These are phyloP conservation scores for Acanthamoeba healyi DNA, from an alignment of 208 protist genomes.

Conservation along the genomic window DNA sequence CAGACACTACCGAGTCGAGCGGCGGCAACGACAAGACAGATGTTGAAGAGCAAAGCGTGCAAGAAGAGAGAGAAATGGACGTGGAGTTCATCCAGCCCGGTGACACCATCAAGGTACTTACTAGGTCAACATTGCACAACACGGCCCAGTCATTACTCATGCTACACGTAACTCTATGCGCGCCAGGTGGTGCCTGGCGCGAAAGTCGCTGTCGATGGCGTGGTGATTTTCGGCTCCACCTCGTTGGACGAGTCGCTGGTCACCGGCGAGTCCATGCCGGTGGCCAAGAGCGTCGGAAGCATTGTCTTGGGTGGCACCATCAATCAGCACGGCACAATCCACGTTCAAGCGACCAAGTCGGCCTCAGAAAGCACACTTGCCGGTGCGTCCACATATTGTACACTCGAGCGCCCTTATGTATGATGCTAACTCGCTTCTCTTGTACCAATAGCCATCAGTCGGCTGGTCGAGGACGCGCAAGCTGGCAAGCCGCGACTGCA, in stretches of 20 bases:
- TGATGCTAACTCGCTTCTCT: background rate
- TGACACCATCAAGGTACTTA: conserved; percentile 90
- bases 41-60: conserved; percentile 56
- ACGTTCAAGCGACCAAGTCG: background rate
- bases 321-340: conserved; percentile 78
- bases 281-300: conserved; percentile 14
- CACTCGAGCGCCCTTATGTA: too few relatives aligned
- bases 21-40: background rate
- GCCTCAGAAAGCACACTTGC: conserved; percentile 35
- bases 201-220: conserved; percentile 95
- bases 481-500: conserved; percentile 96
- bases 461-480: conserved; percentile 97
- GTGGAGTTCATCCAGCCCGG: conserved; percentile 85
- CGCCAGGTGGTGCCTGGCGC: conserved; percentile 91
- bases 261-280: conserved; percentile 93
- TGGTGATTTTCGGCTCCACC: conserved; percentile 90
- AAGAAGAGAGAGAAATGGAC: conserved; percentile 83
- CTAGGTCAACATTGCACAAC: background rate
- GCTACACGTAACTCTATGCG: background rate
- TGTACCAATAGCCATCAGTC: conserved; percentile 92
- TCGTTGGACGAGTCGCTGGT: conserved; percentile 96
- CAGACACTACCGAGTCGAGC: conserved; percentile 22
- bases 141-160: background rate
- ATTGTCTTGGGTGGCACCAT: conserved; percentile 86
- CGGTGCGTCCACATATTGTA: background rate